phyloP scores from a whole-genome alignment of 2,329 filamentous ascomycete species.

The Beauveria bassiana region DNA sequence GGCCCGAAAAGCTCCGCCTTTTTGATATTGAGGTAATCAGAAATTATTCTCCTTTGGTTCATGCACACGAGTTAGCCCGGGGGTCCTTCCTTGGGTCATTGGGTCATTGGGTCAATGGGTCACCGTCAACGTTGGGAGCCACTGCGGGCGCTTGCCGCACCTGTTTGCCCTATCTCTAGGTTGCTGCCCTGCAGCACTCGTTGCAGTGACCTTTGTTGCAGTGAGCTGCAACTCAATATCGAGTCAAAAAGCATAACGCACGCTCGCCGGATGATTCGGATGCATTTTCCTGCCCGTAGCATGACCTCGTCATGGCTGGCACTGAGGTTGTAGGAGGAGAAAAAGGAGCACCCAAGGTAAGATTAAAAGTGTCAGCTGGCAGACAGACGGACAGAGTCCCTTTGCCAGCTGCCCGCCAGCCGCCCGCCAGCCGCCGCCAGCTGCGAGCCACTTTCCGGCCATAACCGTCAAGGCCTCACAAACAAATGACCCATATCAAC shows the following conservation, averaged over 20 bases:
- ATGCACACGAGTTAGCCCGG: background rate
- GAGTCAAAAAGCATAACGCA: background rate
- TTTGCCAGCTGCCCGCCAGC: background rate
- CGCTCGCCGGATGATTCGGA: background rate
- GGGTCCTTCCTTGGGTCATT: too few species aligned
- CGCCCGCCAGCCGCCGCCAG: background rate
- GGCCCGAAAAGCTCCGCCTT: conserved; percentile 1
- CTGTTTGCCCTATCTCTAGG: background rate
- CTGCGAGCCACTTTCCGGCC: background rate
- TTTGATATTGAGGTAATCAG: background rate
- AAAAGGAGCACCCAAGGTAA: background rate
- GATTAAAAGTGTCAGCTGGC: background rate
- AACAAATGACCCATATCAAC: background rate
- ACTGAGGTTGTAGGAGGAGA: background rate
- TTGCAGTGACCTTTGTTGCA: too few species aligned
- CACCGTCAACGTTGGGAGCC: background rate
- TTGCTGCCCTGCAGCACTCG: background rate
- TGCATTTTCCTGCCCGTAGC: background rate
- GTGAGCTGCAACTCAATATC: background rate
- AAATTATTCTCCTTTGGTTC: background rate
- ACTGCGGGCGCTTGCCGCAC: background rate
- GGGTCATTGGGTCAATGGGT: too few species aligned
- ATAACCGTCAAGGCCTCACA: background rate
- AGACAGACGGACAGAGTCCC: background rate
- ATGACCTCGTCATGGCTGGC: background rate